phyloP scores from a whole-genome alignment of 495 filamentous ascomycete species.

The Neurospora tetraspora region DNA sequence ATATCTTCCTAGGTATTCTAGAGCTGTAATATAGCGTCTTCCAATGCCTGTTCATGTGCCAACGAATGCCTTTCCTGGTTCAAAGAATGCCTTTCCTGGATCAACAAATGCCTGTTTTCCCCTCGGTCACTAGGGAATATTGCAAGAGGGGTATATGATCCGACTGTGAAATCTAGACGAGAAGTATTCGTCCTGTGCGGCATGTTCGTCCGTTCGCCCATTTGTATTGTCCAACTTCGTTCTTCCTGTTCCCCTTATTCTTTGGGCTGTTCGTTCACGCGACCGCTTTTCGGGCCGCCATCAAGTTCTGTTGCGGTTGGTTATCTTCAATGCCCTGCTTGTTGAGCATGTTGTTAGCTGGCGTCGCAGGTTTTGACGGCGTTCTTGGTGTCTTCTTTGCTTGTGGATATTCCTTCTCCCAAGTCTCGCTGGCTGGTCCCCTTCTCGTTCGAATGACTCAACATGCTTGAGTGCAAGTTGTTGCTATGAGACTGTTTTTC shows the following conservation, averaged over 20 bases:
- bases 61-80: neutral
- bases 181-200: neutral
- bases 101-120: neutral
- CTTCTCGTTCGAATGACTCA: neutral
- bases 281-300: neutral
- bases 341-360: neutral
- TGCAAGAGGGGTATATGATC: neutral
- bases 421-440: neutral
- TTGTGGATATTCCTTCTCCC: neutral
- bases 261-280: neutral
- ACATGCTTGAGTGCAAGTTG: neutral
- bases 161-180: neutral
- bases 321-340: neutral
- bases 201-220: neutral
- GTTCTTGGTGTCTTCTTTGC: neutral
- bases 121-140: neutral
- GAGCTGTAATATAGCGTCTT: neutral
- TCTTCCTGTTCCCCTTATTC: neutral
- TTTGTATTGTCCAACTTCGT: neutral
- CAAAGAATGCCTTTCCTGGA: neutral
- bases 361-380: neutral
- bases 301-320: neutral
- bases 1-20: neutral
- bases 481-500: neutral
- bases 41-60: neutral